Evolutionary conservation across 352 stramenopile species (phyloP).

Genomic region (Peronospora destructor): DNA sequence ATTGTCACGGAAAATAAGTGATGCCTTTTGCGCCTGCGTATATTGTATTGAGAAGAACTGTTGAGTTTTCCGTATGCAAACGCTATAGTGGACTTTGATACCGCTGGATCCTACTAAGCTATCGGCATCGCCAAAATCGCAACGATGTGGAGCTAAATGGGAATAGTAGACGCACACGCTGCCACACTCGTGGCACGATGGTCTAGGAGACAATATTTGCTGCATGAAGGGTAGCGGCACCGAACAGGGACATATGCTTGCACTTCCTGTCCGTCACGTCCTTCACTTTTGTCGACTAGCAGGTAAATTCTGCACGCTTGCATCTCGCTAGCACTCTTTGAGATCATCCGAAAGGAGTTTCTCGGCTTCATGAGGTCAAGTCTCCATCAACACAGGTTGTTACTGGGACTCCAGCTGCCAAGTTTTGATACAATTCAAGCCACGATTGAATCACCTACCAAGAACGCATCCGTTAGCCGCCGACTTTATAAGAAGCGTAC

Average conservation of each 20-base stretch:
- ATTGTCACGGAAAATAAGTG: constrained; percentile 14
- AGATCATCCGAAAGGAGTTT: constrained; percentile 1
- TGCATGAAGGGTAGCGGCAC: constrained; percentile 9
- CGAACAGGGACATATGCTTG: constrained; percentile 2
- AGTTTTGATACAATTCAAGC: constrained; percentile 37
- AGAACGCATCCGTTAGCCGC: constrained; percentile 4
- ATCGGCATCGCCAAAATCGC: constrained; percentile 12
- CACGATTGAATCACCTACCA: constrained; percentile 40
- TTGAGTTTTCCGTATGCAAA: constrained; percentile 12
- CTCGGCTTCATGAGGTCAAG: constrained; percentile 12
- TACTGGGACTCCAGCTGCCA: constrained; percentile 25
- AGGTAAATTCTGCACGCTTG: constrained; percentile 3
- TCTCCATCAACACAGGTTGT: constrained; percentile 18
- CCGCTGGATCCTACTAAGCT: constrained; percentile 12
- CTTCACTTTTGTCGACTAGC: constrained; percentile 5
- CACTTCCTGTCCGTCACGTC: constrained; percentile 2
- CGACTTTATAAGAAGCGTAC: not conserved
- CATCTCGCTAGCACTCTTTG: constrained; percentile 4
- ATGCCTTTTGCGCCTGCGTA: constrained; percentile 10
- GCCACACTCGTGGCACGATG: constrained; percentile 5
- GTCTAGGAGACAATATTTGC: constrained; percentile 18
- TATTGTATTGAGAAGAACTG: constrained; percentile 20
- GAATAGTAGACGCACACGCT: not conserved
- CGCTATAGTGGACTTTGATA: not conserved
- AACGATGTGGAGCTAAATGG: not conserved